Evolutionary conservation across 257 asterid genomes (phyloP), one percentile per base, ranked within the genome.

Genomic region (Solanum pimpinellifolium): DNA sequence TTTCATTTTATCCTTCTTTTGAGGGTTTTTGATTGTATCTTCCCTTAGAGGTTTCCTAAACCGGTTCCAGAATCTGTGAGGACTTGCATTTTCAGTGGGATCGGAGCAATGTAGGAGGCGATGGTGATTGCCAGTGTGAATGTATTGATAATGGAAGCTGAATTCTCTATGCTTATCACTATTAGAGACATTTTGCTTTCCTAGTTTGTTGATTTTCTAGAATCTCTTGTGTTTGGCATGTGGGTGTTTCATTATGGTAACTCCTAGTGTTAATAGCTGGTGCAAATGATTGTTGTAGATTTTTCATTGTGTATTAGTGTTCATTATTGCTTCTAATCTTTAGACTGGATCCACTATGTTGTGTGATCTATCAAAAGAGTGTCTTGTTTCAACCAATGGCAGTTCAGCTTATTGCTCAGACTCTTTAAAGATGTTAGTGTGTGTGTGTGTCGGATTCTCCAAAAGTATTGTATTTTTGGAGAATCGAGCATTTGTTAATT

Each of bases 81-180:
- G 11, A n/a, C 33, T 65, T 9, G 23, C 23, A 4, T 44, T n/a
- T 77, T 77, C n/a, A 25, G 27, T 68, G 20, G 46, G 52, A 83
- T 77, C 52, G 65, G 76, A 46, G 73, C 75, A 82, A 92, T 87
- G 92, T 88, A 84, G 59, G 90, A 89, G 84, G 88, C 77, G 27
- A 87, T 83, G 88, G 66, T 35, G 3, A 82, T 88, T 15, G 90
- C 77, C 29, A 77, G 82, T n/a, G 83, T 29, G 72, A 65, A 25
- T 73, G 81, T 73, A 11, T 42, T 75, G 77, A 33, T 16, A 70
- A 15, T 72, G 44, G 14, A 42, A 33, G 4, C 35, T 73, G 60
- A 10, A 23, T 76, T 23, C 23, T 76, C 20, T 42, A 76, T 0
- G 1, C 2, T n/a, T 76, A 42, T 41, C 18, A 42, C 33, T 39